These are phyloP conservation scores for Nidula niveotomentosa DNA, from an alignment of 1,284 basidiomycete species.

Conservation along the genomic window DNA sequence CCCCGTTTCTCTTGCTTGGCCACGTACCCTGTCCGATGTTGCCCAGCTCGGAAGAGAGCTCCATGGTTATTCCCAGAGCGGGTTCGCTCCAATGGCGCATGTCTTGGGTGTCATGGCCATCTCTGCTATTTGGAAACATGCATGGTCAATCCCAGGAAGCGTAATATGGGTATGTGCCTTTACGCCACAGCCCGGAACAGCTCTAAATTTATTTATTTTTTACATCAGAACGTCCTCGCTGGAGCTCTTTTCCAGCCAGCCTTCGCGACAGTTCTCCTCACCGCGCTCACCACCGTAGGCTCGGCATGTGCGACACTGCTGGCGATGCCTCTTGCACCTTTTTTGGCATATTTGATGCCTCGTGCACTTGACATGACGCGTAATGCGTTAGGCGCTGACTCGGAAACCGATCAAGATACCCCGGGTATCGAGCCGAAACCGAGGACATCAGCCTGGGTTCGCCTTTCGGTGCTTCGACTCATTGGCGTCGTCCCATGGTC, in stretches of 20 bases:
- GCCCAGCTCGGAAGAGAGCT: constrained; percentile 73
- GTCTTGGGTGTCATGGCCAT: constrained; percentile 81
- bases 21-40: constrained; percentile 70
- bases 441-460: constrained; percentile 76
- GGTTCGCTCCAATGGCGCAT: constrained; percentile 58
- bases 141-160: constrained; percentile 91
- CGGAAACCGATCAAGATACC: constrained; percentile 23
- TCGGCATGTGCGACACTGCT: constrained; percentile 79
- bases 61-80: constrained; percentile 74
- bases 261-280: constrained; percentile 77
- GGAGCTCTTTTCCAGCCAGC: constrained; percentile 83
- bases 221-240: constrained; percentile 79
- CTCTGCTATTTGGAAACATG: constrained; percentile 91
- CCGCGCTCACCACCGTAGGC: constrained; percentile 82
- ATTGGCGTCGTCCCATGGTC: constrained; percentile 93
- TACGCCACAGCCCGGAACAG: not conserved
- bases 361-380: constrained; percentile 82
- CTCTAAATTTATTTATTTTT: constrained; percentile 15
- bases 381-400: constrained; percentile 57
- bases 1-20: constrained; percentile 75
- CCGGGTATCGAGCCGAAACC: constrained; percentile 21
- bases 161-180: constrained; percentile 74
- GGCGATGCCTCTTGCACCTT: constrained; percentile 80
- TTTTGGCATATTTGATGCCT: constrained; percentile 79
- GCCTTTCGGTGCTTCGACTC: constrained; percentile 81